Conservation (phyloP, 208 protist species). For the Trichomonas tenax region DNA sequence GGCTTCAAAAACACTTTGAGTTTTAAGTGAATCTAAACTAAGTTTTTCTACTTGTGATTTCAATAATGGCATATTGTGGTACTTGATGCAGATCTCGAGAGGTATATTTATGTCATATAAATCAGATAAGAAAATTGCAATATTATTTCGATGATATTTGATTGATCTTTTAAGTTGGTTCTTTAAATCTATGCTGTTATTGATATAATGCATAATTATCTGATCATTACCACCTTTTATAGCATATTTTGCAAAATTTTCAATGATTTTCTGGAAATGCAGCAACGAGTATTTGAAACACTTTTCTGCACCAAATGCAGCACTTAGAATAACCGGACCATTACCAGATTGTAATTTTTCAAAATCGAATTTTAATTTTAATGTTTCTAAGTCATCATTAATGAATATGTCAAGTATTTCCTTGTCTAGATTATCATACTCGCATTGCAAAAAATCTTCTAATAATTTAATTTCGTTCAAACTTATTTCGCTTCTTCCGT, state of each 20-base stretch:
- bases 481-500: not conserved
- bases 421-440: not conserved
- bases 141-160: not conserved
- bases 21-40: not conserved
- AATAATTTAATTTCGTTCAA: not conserved
- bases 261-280: not conserved
- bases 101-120: not conserved
- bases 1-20: not conserved
- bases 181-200: not conserved
- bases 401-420: not conserved
- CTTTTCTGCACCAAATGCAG: not conserved
- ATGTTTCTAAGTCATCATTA: not conserved
- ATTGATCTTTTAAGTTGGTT: not conserved
- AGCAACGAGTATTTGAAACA: not conserved
- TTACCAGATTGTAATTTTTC: not conserved
- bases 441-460: not conserved
- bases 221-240: not conserved
- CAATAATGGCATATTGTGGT: not conserved
- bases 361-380: not conserved
- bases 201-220: not conserved
- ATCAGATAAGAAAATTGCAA: not conserved
- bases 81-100: not conserved
- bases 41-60: not conserved
- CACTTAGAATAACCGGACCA: not conserved
- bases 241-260: not conserved